Evolutionary conservation across 1,284 basidiomycete species (phyloP).

Genomic region (Sanguinoderma infundibulare): DNA sequence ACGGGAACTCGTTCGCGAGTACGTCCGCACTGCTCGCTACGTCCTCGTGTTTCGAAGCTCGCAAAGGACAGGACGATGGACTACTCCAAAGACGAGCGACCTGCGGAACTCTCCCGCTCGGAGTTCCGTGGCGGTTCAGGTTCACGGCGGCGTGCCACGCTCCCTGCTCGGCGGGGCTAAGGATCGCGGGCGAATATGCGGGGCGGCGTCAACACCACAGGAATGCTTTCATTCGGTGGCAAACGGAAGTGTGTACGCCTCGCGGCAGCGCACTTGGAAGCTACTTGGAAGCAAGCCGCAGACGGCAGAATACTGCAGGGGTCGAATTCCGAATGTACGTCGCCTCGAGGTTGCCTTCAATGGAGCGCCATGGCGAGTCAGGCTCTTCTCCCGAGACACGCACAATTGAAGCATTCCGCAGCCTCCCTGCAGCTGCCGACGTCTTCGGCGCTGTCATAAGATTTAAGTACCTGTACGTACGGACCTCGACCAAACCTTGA

Average conservation of each 20-base stretch:
- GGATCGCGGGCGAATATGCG: background rate
- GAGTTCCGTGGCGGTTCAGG: background rate
- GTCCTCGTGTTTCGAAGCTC: no score
- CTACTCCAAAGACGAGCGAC: no score
- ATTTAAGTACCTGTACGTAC: background rate
- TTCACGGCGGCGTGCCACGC: background rate
- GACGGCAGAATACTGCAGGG: background rate
- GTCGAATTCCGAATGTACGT: background rate
- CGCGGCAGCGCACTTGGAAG: background rate
- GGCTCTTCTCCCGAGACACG: background rate
- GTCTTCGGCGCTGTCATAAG: background rate
- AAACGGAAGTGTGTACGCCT: background rate
- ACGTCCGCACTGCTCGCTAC: no score
- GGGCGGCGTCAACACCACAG: slow-evolving; percentile 6
- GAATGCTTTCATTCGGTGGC: background rate
- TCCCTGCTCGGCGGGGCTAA: background rate
- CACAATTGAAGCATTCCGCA: no score
- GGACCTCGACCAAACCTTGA: background rate
- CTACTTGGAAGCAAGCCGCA: background rate
- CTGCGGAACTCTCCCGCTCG: background rate
- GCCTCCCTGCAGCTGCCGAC: no score
- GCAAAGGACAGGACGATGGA: no score
- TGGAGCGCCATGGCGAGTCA: background rate
- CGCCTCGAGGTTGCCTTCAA: background rate
- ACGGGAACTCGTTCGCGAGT: background rate